Conservation (phyloP, 768 basidiomycete genomes). For the Mycena filopes region DNA sequence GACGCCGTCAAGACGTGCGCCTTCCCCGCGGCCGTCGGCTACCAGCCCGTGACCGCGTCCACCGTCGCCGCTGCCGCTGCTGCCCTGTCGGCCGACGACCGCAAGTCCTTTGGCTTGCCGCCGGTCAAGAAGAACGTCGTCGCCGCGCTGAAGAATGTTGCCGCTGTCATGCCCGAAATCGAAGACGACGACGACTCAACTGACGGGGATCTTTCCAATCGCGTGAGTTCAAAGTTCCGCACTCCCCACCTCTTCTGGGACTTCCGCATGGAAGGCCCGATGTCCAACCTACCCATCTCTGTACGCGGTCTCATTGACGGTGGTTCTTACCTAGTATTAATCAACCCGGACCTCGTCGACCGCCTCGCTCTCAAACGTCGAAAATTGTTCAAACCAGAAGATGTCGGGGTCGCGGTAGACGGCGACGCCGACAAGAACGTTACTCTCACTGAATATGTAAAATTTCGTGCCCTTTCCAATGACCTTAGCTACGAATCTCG, state of each 20-base stretch:
- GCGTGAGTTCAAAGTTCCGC: no score
- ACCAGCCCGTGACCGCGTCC: neutral
- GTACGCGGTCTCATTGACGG: slow-evolving; percentile 40
- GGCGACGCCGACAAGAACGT: neutral
- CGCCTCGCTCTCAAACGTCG: slow-evolving; percentile 8
- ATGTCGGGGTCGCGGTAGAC: neutral
- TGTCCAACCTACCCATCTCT: neutral
- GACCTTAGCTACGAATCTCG: neutral
- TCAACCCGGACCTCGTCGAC: slow-evolving; percentile 36
- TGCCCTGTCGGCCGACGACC: neutral
- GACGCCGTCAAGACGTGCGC: neutral
- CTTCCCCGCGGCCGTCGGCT: neutral
- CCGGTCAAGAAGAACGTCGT: neutral
- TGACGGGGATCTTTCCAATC: no score
- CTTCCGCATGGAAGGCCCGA: slow-evolving; percentile 16
- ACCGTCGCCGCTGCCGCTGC: neutral
- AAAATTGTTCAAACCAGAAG: slow-evolving; percentile 10
- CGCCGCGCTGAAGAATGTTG: neutral
- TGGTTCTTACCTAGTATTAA: slow-evolving; percentile 46
- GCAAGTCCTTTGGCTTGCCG: no score
- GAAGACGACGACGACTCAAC: no score
- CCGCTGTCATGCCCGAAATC: neutral
- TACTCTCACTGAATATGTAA: neutral
- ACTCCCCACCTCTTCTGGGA: slow-evolving; percentile 9
- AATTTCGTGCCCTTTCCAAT: neutral